Base-by-base conservation (phyloP, 805 yeast genomes). In the Teunomyces lycoperdinae region DNA sequence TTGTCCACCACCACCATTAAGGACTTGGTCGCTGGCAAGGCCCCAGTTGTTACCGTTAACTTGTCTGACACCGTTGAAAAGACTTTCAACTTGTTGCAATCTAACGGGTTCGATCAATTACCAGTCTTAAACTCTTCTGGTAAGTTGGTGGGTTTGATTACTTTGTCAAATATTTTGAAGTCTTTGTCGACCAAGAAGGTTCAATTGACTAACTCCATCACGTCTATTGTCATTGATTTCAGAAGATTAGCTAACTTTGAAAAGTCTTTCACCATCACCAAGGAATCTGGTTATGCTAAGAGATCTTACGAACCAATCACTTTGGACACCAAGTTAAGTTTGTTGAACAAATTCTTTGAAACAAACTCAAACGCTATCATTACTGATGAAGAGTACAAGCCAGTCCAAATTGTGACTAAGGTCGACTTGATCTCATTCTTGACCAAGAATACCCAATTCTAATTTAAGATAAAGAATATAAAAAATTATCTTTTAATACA, bases 341-440 rank as follows among this genome's bases (percentile, higher is more conserved):
- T 85, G 51, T 77, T 88, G 67, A 86, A 84, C 73, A 77, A 78
- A 60, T 88, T 88, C 69, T 88, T 88, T 58, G 96, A 88, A 72
- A 87, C 84, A 60, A 84, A 87, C 68, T 86, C 95, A 9, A 83
- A 87, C 55, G 96, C 94, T 32, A 80, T 88, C 58, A 87, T 88
- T 49, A 87, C 95, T 42, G 91, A 85, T 59, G 70, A 67, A 4
- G 83, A 83, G 35, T 73, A 77, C 61, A 84, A 78, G 60, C 94
- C 96, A 43, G 76, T 87, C 42, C 92, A 88, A 65, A 84, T 88
- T 50, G 96, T 87, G 49, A 88, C 96, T 50, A 88, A 88, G 75
- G 92, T 88, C 61, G 96, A 88, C 67, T 76, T 88, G 64, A 74
- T 88, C 58, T 79, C 85, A 3, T 76, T 61, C 62, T 66, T 76